Evolutionary conservation across 2,329 filamentous ascomycete genomes (phyloP).

Genomic region (Xylariaceae sp.): DNA sequence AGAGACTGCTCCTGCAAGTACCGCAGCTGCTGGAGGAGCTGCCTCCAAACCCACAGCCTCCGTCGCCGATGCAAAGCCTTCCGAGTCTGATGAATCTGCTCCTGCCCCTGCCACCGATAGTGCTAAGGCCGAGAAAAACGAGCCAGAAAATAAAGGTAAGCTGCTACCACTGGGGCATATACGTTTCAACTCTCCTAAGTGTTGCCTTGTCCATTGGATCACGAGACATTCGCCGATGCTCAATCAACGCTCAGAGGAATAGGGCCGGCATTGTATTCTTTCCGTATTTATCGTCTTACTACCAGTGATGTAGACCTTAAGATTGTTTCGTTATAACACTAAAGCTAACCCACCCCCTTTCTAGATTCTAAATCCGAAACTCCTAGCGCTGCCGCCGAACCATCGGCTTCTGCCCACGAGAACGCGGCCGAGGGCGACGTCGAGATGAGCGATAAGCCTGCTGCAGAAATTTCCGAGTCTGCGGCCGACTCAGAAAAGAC

Average conservation of each 20-base stretch:
- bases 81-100: slow-evolving; percentile 29
- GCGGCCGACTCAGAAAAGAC: slow-evolving; percentile 27
- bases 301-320: background rate
- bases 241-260: slow-evolving; percentile 1
- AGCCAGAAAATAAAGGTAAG: slow-evolving; percentile 33
- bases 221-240: slow-evolving; percentile 4
- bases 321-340: background rate
- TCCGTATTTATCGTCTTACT: background rate
- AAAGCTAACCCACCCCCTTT: slow-evolving; percentile 13
- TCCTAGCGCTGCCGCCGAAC: slow-evolving; percentile 14
- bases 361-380: slow-evolving; percentile 22
- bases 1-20: slow-evolving; percentile 27
- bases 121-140: slow-evolving; percentile 21
- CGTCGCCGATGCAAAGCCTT: slow-evolving; percentile 30
- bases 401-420: slow-evolving; percentile 35
- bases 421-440: slow-evolving; percentile 39
- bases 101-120: slow-evolving; percentile 18
- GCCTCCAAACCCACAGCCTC: slow-evolving; percentile 33
- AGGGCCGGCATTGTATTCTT: background rate
- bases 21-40: slow-evolving; percentile 18
- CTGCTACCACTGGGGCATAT: slow-evolving; percentile 9
- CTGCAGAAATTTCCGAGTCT: slow-evolving; percentile 32
- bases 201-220: background rate
- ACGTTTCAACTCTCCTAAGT: slow-evolving; percentile 11
- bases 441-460: slow-evolving; percentile 40